Conservation (phyloP, 306 rosid genomes). For the Dryas alaskensis region DNA sequence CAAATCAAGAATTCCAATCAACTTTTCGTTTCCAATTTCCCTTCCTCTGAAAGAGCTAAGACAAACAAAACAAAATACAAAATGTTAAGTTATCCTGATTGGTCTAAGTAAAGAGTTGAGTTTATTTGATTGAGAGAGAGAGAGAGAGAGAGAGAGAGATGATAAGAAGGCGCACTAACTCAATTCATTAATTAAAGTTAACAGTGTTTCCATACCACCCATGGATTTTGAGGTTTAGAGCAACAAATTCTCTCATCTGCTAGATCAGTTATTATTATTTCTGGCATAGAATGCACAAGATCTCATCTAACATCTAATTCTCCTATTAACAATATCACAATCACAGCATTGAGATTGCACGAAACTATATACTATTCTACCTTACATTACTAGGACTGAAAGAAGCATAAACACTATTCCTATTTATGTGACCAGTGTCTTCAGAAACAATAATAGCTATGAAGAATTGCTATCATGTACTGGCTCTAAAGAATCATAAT, state of each 20-base stretch:
- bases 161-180: background rate
- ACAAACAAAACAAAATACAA: slow-evolving; percentile 21
- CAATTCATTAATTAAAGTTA: background rate
- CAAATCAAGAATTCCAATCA: slow-evolving; percentile 75
- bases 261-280: background rate
- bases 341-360: background rate
- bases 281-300: background rate
- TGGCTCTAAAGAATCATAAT: background rate
- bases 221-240: background rate
- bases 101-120: background rate
- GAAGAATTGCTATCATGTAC: background rate
- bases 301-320: background rate
- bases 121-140: background rate
- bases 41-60: slow-evolving; percentile 66
- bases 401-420: background rate
- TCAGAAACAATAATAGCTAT: background rate
- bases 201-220: background rate
- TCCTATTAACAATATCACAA: background rate
- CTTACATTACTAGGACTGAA: background rate
- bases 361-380: background rate
- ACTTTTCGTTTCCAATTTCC: slow-evolving; percentile 80
- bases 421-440: background rate
- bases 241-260: background rate
- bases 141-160: background rate
- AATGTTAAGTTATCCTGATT: background rate